Evolutionary conservation across 768 basidiomycete genomes (phyloP).

Genomic region (Kwoniella sp.): DNA sequence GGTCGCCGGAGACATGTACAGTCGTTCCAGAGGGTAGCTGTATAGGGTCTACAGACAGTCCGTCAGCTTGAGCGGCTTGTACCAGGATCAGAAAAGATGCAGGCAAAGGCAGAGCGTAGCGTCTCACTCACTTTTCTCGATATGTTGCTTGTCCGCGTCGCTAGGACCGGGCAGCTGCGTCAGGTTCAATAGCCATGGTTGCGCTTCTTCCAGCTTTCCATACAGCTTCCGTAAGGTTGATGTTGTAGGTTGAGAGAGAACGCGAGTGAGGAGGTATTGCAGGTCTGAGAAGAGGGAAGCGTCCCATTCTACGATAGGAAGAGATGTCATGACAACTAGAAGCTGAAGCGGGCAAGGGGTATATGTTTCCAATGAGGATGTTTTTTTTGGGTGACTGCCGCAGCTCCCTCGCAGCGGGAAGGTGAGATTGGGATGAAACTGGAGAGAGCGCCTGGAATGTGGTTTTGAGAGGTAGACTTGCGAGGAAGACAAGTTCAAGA

Average conservation of each 20-base stretch:
- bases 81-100: not conserved
- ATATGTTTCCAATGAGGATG: not conserved
- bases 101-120: not conserved
- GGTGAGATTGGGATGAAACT: not conserved
- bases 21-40: constrained; percentile 32
- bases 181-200: constrained; percentile 43
- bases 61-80: not conserved
- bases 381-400: not conserved
- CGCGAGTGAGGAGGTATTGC: constrained; percentile 38
- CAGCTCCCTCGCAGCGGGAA: not conserved
- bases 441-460: not conserved
- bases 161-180: constrained; percentile 37
- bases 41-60: constrained; percentile 29
- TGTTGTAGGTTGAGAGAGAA: constrained; percentile 37
- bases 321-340: constrained; percentile 7
- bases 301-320: constrained; percentile 38
- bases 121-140: constrained; percentile 46
- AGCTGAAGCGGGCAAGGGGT: not conserved
- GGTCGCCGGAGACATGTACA: constrained; percentile 34
- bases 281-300: constrained; percentile 45
- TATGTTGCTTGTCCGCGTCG: constrained; percentile 36
- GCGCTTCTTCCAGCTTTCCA: constrained; percentile 39
- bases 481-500: no score
- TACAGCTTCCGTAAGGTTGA: constrained; percentile 36
- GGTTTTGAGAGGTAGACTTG: no score